Evolutionary conservation across 495 filamentous ascomycete genomes (phyloP).

Genomic region (Annulohypoxylon maeteangense): DNA sequence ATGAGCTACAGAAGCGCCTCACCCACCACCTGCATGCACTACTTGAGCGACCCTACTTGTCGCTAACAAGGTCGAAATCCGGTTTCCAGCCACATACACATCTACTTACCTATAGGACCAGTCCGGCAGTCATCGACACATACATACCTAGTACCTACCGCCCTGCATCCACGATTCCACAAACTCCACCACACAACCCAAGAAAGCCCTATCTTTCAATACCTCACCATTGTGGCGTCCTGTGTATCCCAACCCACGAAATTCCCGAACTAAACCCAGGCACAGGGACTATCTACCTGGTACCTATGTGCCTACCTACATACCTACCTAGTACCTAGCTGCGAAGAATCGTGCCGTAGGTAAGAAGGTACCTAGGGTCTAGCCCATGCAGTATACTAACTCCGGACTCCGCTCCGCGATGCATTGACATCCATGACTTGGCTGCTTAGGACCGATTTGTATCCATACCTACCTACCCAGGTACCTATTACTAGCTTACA

Average conservation of each 20-base stretch:
- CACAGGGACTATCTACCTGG: too few species aligned
- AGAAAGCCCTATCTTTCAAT: too few species aligned
- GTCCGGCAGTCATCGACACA: background rate
- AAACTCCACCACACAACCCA: too few species aligned
- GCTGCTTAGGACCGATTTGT: background rate
- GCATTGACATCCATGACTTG: background rate
- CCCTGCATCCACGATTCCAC: too few species aligned
- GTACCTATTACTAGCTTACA: too few species aligned
- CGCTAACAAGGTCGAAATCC: background rate
- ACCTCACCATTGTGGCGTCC: too few species aligned
- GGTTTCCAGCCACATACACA: background rate
- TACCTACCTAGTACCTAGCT: too few species aligned
- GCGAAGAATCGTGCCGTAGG: too few species aligned
- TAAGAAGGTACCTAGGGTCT: background rate
- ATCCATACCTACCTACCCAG: too few species aligned
- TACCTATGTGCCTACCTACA: too few species aligned
- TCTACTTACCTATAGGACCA: background rate
- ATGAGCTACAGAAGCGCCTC: background rate
- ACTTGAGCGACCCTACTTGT: background rate
- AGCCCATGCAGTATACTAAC: background rate
- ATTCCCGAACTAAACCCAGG: too few species aligned
- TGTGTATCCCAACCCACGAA: too few species aligned
- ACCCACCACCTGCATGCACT: background rate
- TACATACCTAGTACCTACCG: background rate
- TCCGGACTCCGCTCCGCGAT: background rate